Base-by-base conservation (phyloP, 352 stramenopile genomes). In the Pythium phragmiticola region DNA sequence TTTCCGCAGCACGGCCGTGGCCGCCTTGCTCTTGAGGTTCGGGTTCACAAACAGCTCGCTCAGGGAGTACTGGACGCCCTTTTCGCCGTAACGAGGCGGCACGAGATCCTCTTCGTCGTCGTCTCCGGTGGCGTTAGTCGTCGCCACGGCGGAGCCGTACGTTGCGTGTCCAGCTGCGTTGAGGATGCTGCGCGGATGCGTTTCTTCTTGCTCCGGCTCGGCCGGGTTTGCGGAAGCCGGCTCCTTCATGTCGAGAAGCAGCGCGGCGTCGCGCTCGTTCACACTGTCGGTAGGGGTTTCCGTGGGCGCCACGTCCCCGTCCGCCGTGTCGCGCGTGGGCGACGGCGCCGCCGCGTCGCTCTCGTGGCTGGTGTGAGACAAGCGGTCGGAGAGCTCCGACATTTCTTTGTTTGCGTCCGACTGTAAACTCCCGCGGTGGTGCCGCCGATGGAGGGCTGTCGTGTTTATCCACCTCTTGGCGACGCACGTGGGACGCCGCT, bases 31-130 rank as follows among this genome's bases (percentile, higher is more conserved):
- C 33, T 17, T 19, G 9, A 71, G 65, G 23, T 71, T 66, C 13
- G 59, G 51, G 41, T 71, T 71, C 43, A 63, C 26, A 45, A 71
- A 71, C 17, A 71, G 53, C 36, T 71, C 65, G 37, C 58, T 71
- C 26, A 71, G 45, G 33, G 62, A 48, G 36, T 60, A 71, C 28
- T 43, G 19, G 8, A 46, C 17, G 28, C 46, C 57, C 36, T 71
- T 60, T 26, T 66, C 57, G 34, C 56, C 58, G 30, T 64, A 48
- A 1, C 53, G 47, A 1, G 57, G 57, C 33, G 65, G 65, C 14
- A 71, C 16, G 36, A 66, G 57, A 33, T 71, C 65, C 16, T 71
- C 65, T n/a, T 70, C 64, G 8, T 71, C 51, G 3, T 70, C 64
- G 33, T 63, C 37, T 46, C 14, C 17, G 39, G 9, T 21, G 39